Evolutionary conservation across 140 eudicot genomes (phyloP), one percentile per base, ranked within the genome.

Genomic region (Ambrosia hybrid): DNA sequence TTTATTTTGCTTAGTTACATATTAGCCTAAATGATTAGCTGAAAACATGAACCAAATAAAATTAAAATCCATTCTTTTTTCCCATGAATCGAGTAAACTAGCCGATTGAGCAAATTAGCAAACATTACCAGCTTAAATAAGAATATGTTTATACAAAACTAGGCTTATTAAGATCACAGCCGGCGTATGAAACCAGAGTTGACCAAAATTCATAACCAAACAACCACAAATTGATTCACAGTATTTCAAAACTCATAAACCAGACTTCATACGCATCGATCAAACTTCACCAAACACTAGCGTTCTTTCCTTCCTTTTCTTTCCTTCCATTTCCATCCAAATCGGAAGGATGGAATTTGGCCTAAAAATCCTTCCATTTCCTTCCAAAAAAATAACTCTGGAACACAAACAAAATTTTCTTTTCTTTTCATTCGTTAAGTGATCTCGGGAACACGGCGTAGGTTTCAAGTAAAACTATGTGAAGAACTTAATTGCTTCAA

Each of bases 381-480:
- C 34, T 30, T 30, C 34, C 34, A 30, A 30, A 30, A 30, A 30
- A 30, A 30, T 30, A 30, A 30, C 34, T 1, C 34, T 2, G 34
- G 34, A 30, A 30, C 34, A 30, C 34, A 30, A 30, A 30, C 34
- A 30, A 30, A 30, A 30, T 30, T 30, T 30, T 30, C 34, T 2
- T 21, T 30, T 30, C 34, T 1, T 30, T 30, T 30, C 34, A 0
- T 30, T 30, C 34, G 34, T 30, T 30, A 30, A 30, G 34, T 30
- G 34, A 30, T 30, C 34, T 30, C 34, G 34, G 34, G 34, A 30
- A 30, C 34, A 52, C 13, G 12, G 7, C 4, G 57, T 52, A 15
- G 65, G 43, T 59, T 59, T 59, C 16, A 4, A 68, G 17, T 30
- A 37, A 62, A 62, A 33, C 41, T 62, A 51, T 58, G 49, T 62